Conservation (phyloP, 176 grass and related monocot genomes). For the Avena sativa region DNA sequence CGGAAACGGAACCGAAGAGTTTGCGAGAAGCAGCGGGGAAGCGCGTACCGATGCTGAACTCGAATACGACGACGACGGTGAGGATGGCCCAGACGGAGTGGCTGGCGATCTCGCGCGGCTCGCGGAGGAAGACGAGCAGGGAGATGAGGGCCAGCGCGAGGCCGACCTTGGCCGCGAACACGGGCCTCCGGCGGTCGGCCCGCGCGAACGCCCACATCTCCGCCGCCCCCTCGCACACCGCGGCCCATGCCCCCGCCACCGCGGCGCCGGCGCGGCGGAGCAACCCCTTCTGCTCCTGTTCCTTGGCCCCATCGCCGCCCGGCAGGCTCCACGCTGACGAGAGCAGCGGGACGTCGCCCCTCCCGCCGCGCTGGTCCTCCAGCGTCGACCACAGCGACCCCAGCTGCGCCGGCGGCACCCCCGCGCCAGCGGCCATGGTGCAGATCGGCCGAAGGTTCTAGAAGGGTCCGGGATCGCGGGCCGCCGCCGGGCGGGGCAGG, state of each 20-base stretch:
- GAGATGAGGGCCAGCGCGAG: constrained; percentile 72
- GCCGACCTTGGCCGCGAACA: constrained; percentile 76
- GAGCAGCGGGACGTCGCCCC: constrained; percentile 46
- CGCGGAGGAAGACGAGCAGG: constrained; percentile 79
- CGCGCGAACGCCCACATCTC: constrained; percentile 68
- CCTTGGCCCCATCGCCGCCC: neutral
- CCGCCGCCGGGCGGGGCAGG: too few species aligned
- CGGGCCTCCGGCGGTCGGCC: constrained; percentile 67
- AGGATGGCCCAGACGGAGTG: constrained; percentile 98
- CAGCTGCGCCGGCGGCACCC: constrained; percentile 26
- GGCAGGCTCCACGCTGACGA: constrained; percentile 47
- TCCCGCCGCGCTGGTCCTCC: constrained; percentile 52
- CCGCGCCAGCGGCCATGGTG: constrained; percentile 2
- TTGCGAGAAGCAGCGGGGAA: neutral
- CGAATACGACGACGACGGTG: constrained; percentile 93
- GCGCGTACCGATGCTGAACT: constrained; percentile 62
- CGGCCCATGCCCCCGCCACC: constrained; percentile 7
- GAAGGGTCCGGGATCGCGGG: too few species aligned
- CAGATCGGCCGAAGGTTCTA: too few species aligned
- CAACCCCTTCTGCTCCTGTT: neutral
- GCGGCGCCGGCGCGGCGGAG: constrained; percentile 36
- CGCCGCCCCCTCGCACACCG: constrained; percentile 5
- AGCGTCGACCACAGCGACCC: constrained; percentile 59
- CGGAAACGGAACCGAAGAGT: neutral
- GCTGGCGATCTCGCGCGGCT: constrained; percentile 69